Conservation (phyloP, 768 basidiomycete genomes). For the Gloeophyllum trabeum region DNA sequence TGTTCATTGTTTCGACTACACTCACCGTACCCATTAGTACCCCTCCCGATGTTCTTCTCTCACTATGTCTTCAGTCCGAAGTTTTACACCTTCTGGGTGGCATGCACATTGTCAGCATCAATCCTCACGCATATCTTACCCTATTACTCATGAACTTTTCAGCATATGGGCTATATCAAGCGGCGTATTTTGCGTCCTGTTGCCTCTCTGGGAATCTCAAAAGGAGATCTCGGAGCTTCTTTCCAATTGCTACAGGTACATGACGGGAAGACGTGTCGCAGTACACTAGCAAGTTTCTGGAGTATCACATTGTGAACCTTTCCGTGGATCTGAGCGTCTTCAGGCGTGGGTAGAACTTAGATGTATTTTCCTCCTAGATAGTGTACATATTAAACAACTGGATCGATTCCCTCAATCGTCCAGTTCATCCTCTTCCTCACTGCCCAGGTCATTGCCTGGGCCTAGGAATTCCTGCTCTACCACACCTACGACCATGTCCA, state of each 20-base stretch:
- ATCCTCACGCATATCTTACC: neutral
- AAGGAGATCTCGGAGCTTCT: slow-evolving; percentile 14
- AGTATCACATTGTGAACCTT: no score
- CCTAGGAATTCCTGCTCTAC: slow-evolving; percentile 8
- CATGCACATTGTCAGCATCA: slow-evolving; percentile 19
- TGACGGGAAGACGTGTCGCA: no score
- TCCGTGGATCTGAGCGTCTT: no score
- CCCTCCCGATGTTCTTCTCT: slow-evolving; percentile 24
- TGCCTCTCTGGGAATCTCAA: slow-evolving; percentile 19
- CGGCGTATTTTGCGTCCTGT: slow-evolving; percentile 17
- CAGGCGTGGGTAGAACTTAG: no score
- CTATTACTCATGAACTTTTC: neutral
- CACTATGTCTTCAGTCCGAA: slow-evolving; percentile 20
- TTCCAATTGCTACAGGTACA: no score
- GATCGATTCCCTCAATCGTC: neutral
- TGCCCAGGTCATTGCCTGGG: neutral
- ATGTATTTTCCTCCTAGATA: no score
- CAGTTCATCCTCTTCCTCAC: slow-evolving; percentile 7
- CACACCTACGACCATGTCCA: slow-evolving; percentile 8
- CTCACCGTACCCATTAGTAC: slow-evolving; percentile 10
- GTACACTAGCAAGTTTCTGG: no score
- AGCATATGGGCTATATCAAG: slow-evolving; percentile 20
- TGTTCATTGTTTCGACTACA: neutral
- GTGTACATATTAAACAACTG: no score
- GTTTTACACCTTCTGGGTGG: slow-evolving; percentile 24